Evolutionary conservation across 805 yeast genomes (phyloP), one percentile per base, ranked within the genome.

Genomic region (Dipodascus albidus): DNA sequence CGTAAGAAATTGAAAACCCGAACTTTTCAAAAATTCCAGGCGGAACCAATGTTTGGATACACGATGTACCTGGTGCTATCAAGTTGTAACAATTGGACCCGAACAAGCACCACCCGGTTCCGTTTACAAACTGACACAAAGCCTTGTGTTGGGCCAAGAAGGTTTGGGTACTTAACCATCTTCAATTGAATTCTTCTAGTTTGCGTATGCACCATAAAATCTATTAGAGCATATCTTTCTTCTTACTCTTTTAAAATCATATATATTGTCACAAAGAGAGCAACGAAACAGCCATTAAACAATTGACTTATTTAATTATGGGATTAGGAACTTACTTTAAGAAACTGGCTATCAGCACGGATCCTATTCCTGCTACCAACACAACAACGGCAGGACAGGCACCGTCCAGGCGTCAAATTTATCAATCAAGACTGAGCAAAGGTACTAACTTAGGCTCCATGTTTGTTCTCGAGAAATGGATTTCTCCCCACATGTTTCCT

Each of bases 391-490:
- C 59, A 20, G 70, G 69, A 19, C 51, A 54, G 17, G 59, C 67
- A 11, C 74, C 76, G 8, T 65, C 69, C 14, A 49, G 57, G 27
- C 55, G 62, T 48, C 67, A 66, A 51, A 60, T 71, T 42, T 58
- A 55, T 54, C 66, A 64, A 48, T 56, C 58, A 38, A 59, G 74
- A 33, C 66, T 70, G 59, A 86, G 87, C 63, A 81, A 78, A 63
- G 98, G 96, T 3, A 95, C 87, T 31, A 90, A 89, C 66, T 70
- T 90, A 44, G 98, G 98, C 0, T 77, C 89, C 0, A 67, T 84
- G 54, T 90, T 89, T 65, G 82, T 89, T 1, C 73, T 80, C 49
- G 97, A 90, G 64, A 82, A 81, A 60, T 90, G 87, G 82, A 86
- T 88, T 35, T 85, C 70, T 65, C 83, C 19, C 8, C 19, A 47